phyloP scores from a whole-genome alignment of 192 early-diverging fungal species.

The Funneliformis geosporum region DNA sequence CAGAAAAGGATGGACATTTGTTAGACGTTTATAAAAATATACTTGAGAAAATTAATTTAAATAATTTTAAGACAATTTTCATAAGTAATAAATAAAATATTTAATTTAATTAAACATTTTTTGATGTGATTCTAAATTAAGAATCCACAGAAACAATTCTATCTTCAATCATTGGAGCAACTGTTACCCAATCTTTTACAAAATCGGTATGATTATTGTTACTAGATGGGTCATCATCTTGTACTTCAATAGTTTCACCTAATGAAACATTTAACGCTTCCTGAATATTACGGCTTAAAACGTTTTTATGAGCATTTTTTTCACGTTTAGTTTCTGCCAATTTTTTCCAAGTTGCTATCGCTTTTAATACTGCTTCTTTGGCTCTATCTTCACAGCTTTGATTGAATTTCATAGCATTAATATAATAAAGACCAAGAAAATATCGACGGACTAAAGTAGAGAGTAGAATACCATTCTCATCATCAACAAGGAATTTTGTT shows the following conservation, averaged over 20 bases:
- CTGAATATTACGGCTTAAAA: slow-evolving; percentile 21
- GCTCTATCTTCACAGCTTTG: slow-evolving; percentile 19
- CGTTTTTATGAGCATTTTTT: slow-evolving; percentile 27
- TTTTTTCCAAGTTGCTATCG: slow-evolving; percentile 23
- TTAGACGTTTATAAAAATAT: too few relatives aligned
- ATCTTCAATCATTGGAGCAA: slow-evolving; percentile 55
- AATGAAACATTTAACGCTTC: slow-evolving; percentile 34
- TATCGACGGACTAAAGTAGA: slow-evolving; percentile 57
- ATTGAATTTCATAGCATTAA: slow-evolving; percentile 54
- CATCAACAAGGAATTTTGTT: slow-evolving; percentile 55
- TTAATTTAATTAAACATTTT: too few relatives aligned
- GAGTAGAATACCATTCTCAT: slow-evolving; percentile 63
- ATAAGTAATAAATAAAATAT: too few relatives aligned
- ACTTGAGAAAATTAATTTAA: too few relatives aligned
- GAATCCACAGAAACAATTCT: slow-evolving; percentile 43
- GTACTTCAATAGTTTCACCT: slow-evolving; percentile 38
- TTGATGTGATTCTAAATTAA: background rate
- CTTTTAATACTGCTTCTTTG: slow-evolving; percentile 27
- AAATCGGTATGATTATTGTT: slow-evolving; percentile 40
- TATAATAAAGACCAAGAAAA: slow-evolving; percentile 61
- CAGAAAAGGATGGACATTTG: too few relatives aligned
- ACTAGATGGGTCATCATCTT: slow-evolving; percentile 37
- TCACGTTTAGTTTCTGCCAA: background rate
- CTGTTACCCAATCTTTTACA: slow-evolving; percentile 57
- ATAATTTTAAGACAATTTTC: too few relatives aligned